Percentiles rank a stretch among this genome's conserved stretches.
Conservation (phyloP, 2,329 filamentous ascomycete genomes). For the Cercospora sp. region DNA sequence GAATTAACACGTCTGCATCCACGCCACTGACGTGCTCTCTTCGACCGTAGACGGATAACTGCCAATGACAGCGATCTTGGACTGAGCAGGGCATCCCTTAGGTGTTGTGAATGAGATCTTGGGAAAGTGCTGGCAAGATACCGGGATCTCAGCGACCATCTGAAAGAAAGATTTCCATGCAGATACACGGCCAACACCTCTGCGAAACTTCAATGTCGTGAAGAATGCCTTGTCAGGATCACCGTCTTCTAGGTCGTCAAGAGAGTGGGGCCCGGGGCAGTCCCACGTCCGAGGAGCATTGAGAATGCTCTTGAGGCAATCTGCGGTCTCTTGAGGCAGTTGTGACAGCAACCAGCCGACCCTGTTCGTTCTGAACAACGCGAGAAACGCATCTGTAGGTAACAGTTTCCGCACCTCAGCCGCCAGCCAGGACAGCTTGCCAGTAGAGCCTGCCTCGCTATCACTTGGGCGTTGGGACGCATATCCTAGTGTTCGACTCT, state of each 20-base stretch:
- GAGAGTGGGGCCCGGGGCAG: background rate
- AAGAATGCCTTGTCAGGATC: background rate
- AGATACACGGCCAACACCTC: background rate
- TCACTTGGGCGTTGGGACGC: background rate
- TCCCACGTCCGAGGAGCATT: background rate
- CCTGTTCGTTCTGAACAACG: no score
- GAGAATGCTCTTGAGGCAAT: background rate
- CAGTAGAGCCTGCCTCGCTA: no score
- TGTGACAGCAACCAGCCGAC: no score
- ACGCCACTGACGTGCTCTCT: background rate
- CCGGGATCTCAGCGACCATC: background rate
- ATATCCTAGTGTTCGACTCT: background rate
- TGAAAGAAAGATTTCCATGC: background rate
- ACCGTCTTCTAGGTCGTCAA: background rate
- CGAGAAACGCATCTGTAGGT: no score
- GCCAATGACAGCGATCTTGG: background rate
- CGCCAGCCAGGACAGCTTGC: no score
- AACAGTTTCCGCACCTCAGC: no score
- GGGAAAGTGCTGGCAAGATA: background rate
- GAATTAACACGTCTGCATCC: background rate
- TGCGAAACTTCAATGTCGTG: background rate
- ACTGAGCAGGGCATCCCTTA: background rate
- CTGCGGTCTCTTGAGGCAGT: background rate
- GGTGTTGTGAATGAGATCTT: background rate
- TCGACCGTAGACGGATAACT: background rate